Evolutionary conservation across 2,329 filamentous ascomycete genomes (phyloP).

Genomic region (Penicillium glabrum): DNA sequence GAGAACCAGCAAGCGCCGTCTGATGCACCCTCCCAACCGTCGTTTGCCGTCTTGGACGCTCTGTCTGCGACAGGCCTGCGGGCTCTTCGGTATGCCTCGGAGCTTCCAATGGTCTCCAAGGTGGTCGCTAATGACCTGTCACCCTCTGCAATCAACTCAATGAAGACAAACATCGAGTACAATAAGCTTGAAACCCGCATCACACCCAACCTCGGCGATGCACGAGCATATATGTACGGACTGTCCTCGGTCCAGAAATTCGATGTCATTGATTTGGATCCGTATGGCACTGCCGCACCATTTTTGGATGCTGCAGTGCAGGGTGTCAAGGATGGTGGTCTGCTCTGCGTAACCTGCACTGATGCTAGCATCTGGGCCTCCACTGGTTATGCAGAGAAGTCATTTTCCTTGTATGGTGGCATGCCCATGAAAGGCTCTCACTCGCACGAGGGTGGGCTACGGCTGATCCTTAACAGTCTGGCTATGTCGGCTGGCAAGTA

Average conservation of each 20-base stretch:
- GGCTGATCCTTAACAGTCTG: constrained; percentile 80
- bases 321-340: constrained; percentile 79
- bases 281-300: constrained; percentile 88
- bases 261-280: constrained; percentile 94
- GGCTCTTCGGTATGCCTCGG: constrained; percentile 85
- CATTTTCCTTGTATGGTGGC: constrained; percentile 90
- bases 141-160: constrained; percentile 71
- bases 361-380: constrained; percentile 95
- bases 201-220: constrained; percentile 74
- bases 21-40: constrained; percentile 37
- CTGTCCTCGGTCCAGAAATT: constrained; percentile 60
- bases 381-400: constrained; percentile 90
- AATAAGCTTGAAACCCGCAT: constrained; percentile 74
- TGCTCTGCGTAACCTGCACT: constrained; percentile 94
- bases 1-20: constrained; percentile 13
- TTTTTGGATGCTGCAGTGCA: constrained; percentile 92
- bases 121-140: constrained; percentile 91
- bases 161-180: constrained; percentile 79
- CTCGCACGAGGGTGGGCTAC: constrained; percentile 85
- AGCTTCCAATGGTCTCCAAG: constrained; percentile 79
- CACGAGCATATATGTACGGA: constrained; percentile 87
- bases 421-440: constrained; percentile 79
- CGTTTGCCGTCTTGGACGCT: constrained; percentile 88
- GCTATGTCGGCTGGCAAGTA: constrained; percentile 80
- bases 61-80: constrained; percentile 91